Evolutionary conservation across 805 yeast species (phyloP).

Genomic region (Yamadazyma kitorensis): DNA sequence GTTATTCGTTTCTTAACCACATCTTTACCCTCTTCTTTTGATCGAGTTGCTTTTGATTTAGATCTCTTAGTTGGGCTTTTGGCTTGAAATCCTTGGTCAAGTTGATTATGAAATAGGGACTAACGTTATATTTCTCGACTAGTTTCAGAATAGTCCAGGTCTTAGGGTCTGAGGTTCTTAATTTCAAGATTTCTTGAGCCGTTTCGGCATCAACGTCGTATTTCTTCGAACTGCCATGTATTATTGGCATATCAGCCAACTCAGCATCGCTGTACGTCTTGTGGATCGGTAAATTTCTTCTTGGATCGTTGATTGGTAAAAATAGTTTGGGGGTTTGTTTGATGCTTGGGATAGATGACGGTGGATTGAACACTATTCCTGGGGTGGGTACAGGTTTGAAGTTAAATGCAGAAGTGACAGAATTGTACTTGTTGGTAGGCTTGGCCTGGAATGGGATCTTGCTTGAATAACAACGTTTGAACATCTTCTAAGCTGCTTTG

Average conservation of each 20-base stretch:
- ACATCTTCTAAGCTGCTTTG: constrained; percentile 1
- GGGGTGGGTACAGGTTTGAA: constrained; percentile 50
- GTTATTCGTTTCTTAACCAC: constrained; percentile 67
- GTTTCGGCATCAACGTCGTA: constrained; percentile 59
- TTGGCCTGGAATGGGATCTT: constrained; percentile 34
- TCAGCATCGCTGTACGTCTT: constrained; percentile 31
- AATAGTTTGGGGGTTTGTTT: constrained; percentile 69
- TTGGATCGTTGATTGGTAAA: constrained; percentile 59
- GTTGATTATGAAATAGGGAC: constrained; percentile 19
- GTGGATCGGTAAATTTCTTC: constrained; percentile 37
- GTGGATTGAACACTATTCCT: constrained; percentile 64
- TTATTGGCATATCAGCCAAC: constrained; percentile 39
- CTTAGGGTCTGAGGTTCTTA: constrained; percentile 58
- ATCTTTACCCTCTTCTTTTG: constrained; percentile 54
- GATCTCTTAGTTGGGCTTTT: constrained; percentile 8
- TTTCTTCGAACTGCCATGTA: constrained; percentile 37
- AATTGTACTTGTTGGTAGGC: constrained; percentile 58
- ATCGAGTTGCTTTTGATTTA: constrained; percentile 31
- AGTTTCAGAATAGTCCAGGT: constrained; percentile 61
- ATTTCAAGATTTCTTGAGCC: constrained; percentile 51
- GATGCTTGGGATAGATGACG: constrained; percentile 49
- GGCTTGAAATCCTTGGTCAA: constrained; percentile 30
- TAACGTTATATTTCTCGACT: constrained; percentile 58
- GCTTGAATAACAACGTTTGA: constrained; percentile 8
- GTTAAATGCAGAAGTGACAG: constrained; percentile 61